phyloP scores from a whole-genome alignment of 169 alveolate species.

The Plasmodium vinckei region DNA sequence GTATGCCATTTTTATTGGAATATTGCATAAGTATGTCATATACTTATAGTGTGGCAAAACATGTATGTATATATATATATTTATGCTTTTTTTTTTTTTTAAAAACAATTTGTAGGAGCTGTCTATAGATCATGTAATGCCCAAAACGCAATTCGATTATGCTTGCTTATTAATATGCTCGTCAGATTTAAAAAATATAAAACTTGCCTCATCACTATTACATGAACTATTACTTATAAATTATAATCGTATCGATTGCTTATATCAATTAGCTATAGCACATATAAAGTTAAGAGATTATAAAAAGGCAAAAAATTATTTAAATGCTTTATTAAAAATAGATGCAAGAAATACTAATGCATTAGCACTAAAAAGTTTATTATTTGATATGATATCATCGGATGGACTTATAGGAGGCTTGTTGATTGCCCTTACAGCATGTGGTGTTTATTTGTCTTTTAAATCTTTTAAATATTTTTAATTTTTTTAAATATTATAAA shows the following conservation, averaged over 20 bases:
- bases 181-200: constrained; percentile 61
- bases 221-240: constrained; percentile 63
- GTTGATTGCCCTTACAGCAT: constrained; percentile 47
- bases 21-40: background rate
- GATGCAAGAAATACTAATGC: constrained; percentile 74
- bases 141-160: constrained; percentile 65
- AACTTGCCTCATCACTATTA: constrained; percentile 46
- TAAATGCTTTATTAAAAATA: constrained; percentile 81
- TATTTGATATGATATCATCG: constrained; percentile 63
- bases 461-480: constrained; percentile 68
- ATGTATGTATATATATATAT: no score
- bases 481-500: constrained; percentile 11
- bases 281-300: constrained; percentile 81
- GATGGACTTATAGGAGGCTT: constrained; percentile 32
- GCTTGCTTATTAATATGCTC: constrained; percentile 68
- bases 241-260: constrained; percentile 75
- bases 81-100: background rate
- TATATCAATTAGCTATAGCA: constrained; percentile 85
- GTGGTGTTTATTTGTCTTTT: constrained; percentile 64
- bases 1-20: background rate
- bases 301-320: constrained; percentile 81
- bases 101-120: constrained; percentile 27
- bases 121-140: constrained; percentile 70
- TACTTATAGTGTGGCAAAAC: background rate
- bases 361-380: constrained; percentile 40